Evolutionary conservation across 768 basidiomycete species (phyloP), one percentile per base, ranked within the genome.

Genomic region (Ramaria rubella): DNA sequence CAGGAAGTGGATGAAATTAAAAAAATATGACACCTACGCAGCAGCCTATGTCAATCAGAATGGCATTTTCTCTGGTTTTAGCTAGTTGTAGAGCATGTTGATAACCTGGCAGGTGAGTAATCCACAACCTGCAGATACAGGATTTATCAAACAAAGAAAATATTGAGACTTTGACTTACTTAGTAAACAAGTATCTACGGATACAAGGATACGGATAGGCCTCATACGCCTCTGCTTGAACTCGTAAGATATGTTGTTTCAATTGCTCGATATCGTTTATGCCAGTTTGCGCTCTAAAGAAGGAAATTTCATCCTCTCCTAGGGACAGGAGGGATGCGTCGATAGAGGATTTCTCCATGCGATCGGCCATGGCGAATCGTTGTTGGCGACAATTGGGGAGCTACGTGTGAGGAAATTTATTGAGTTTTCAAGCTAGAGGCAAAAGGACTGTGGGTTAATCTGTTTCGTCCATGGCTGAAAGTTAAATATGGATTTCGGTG

Each of bases 21-120:
- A 58, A 78, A 76, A 69, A 2, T n/a, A 23, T 26, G 27, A 3
- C 27, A 49, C 48, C n/a, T 29, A 38, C 45, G 21, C 54, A 38
- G 46, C 26, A 26, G 9, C 54, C 54, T 12, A 55, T 29, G 7
- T 55, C 54, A n/a, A 55, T n/a, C 9, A 55, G 42, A 31, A 48
- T 44, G 4, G 54, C 54, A 4, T 48, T 29, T 2, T n/a, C 4
- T 17, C 38, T 23, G n/a, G 30, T 24, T 33, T 27, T 48, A 14
- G 8, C 44, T 8, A 34, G 54, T 24, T 40, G 12, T 14, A 55
- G 15, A 12, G 46, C 42, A 27, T 44, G 5, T 5, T 55, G 24
- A 55, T 55, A 55, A 30, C 23, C 14, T 15, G 54, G 31, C 17
- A 19, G 29, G 14, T 55, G 26, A 14, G 54, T 45, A 15, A 55